A percentile compares a stretch with the other conserved stretches of the same genome.
These are phyloP conservation scores for Salix dunnii DNA, from an alignment of 345 rosid species.

Conservation along the genomic window DNA sequence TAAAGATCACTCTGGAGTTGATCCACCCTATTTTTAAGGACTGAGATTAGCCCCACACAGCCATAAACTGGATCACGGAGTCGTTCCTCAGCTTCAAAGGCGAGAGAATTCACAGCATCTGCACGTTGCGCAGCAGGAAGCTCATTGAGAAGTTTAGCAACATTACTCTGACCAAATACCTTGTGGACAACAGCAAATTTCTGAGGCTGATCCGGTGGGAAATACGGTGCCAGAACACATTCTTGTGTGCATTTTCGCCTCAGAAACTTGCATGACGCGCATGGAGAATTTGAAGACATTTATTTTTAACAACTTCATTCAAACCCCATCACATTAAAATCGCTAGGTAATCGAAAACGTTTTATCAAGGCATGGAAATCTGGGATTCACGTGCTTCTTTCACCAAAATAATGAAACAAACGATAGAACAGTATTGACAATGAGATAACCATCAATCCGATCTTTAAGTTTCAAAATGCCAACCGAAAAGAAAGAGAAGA, in stretches of 20 bases:
- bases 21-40: constrained; percentile 62
- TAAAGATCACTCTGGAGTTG: constrained; percentile 45
- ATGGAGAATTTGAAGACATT: constrained; percentile 29
- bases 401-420: too few relatives aligned
- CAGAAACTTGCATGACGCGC: constrained; percentile 29
- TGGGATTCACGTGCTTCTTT: too few relatives aligned
- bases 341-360: too few relatives aligned
- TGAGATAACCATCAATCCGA: constrained; percentile 9
- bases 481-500: constrained; percentile 1
- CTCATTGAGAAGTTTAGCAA: constrained; percentile 66
- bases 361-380: too few relatives aligned
- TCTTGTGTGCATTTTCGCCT: constrained; percentile 31
- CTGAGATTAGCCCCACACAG: constrained; percentile 67
- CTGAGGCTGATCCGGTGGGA: constrained; percentile 32
- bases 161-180: constrained; percentile 48
- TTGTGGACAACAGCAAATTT: constrained; percentile 26
- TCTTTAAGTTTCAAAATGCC: constrained; percentile 12
- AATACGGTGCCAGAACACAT: constrained; percentile 27
- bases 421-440: not conserved
- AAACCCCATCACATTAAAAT: not conserved
- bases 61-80: constrained; percentile 84
- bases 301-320: not conserved
- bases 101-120: constrained; percentile 75
- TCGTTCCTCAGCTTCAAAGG: constrained; percentile 74
- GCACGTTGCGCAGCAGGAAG: constrained; percentile 49